Base-by-base conservation (phyloP, 2,329 filamentous ascomycete genomes). In the Fusarium sp. region DNA sequence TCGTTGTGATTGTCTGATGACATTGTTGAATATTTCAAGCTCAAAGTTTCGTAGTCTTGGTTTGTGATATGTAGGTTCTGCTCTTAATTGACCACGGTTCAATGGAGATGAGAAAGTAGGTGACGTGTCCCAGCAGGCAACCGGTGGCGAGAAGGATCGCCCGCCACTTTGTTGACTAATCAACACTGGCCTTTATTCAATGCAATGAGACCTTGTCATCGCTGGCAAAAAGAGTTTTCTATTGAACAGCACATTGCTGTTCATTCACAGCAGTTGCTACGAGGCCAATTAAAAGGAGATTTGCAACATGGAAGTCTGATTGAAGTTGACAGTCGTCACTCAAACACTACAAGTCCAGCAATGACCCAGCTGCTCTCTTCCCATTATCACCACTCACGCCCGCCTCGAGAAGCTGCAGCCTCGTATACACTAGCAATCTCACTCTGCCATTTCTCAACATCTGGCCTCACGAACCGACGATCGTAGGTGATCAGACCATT, bases 401-500 rank as follows among this genome's bases (percentile, higher is more conserved):
- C 74, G n/a, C 74, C 74, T 1, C 81, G 75, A 22, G 57, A 60
- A 26, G 76, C 75, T 1, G 89, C 89, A 11, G 91, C 88, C 48
- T 88, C 84, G 75, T 91, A 92, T 22, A 93, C 77, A 6, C 84
- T 85, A 73, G 87, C 79, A 50, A 92, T 92, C 77, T 92, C 90
- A 1, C 77, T 78, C 75, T 84, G 86, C 91, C 91, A 93, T 81
- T 90, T 87, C 13, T 82, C 79, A 44, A 84, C 81, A 66, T 93
- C 83, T 9, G 88, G 87, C 2, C 91, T 84, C 39, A 91, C 78
- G 0, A 92, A 66, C 1, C 91, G 84, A 3, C 92, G 87, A 79
- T 94, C 91, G 75, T 93, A 93, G 0, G 91, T 93, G 74, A 93
- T 79, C 64, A 94, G 82, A 0, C 92, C 92, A 74, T 94, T 94